Evolutionary conservation across 73 alveolate genomes (phyloP), one percentile per base, ranked within the genome.

Genomic region (Uronychia setigera): DNA sequence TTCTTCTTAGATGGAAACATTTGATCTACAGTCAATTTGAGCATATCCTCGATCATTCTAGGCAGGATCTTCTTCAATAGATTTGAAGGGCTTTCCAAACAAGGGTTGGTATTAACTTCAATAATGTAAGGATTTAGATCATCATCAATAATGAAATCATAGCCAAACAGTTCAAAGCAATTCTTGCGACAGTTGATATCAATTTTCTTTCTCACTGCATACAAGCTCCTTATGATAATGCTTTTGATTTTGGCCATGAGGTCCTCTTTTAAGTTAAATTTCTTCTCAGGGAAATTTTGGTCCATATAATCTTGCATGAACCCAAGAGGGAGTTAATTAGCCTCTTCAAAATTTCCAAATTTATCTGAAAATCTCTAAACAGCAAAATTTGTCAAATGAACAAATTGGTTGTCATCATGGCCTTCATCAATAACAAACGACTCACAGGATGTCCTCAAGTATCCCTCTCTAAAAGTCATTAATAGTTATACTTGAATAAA

Each of bases 141-240:
- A 27, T 93, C 92, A 84, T 97, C 99, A 60, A 97, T 82, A 88
- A 97, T 95, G 82, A 95, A 95, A 90, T 97, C 99, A 85, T 93
- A 97, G n/a, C 99, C 99, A 85, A 95, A 95, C n/a, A 96, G 87
- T 90, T 96, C 99, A 88, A 96, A 92, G 80, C 98, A 95, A 85
- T 77, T 83, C 77, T 87, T 87, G 58, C 99, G 88, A 80, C 91
- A 86, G 80, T 93, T 81, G 59, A 86, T 82, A 84, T 95, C 94
- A 1, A 97, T 81, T 90, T 97, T 95, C 60, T 88, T 92, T 31
- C 90, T 89, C 19, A 93, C 97, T 26, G 98, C 92, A 74, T 82
- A 79, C 88, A 92, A 77, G 19, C 91, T 58, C 77, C 80, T 80
- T 57, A 80, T 92, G 29, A 92, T 90, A 31, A 92, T 92, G 78